These are phyloP conservation scores for Diplotaxis tenuifolia DNA, from an alignment of 345 rosid species.

Conservation along the genomic window DNA sequence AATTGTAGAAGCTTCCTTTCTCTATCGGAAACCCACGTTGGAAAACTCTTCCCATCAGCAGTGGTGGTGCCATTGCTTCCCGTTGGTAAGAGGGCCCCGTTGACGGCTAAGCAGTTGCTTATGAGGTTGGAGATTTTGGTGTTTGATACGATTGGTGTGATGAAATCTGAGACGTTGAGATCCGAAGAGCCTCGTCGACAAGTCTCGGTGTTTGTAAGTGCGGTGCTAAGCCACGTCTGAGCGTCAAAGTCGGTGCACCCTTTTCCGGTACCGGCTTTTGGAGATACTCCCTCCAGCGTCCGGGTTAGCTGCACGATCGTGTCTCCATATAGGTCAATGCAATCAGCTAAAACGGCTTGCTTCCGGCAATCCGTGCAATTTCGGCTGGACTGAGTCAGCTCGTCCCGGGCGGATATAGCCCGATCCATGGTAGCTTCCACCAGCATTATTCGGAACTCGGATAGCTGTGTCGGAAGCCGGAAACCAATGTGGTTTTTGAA, in stretches of 20 bases:
- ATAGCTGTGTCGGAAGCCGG: slow-evolving; percentile 38
- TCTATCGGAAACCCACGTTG: slow-evolving; percentile 44
- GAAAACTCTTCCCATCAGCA: slow-evolving; percentile 26
- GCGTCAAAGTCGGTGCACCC: slow-evolving; percentile 56
- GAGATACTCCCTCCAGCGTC: slow-evolving; percentile 43
- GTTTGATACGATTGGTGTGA: slow-evolving; percentile 44
- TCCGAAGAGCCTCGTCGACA: slow-evolving; percentile 60
- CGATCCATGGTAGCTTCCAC: slow-evolving; percentile 52
- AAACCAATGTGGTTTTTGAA: slow-evolving; percentile 36
- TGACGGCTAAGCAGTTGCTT: slow-evolving; percentile 60
- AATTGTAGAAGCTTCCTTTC: slow-evolving; percentile 42
- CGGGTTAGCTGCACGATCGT: background rate
- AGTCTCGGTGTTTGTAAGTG: slow-evolving; percentile 72
- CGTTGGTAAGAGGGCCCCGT: slow-evolving; percentile 42
- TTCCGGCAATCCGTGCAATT: slow-evolving; percentile 36
- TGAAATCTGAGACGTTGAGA: slow-evolving; percentile 55
- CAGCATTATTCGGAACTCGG: slow-evolving; percentile 53
- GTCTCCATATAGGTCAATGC: slow-evolving; percentile 49
- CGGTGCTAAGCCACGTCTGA: slow-evolving; percentile 89
- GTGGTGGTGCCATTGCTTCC: slow-evolving; percentile 10
- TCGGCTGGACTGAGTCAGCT: slow-evolving; percentile 28
- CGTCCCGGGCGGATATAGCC: slow-evolving; percentile 39
- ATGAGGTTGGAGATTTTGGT: slow-evolving; percentile 50
- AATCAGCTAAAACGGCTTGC: slow-evolving; percentile 58
- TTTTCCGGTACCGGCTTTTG: background rate